Conservation (phyloP, 768 basidiomycete species). For the Boletellus emodensis region DNA sequence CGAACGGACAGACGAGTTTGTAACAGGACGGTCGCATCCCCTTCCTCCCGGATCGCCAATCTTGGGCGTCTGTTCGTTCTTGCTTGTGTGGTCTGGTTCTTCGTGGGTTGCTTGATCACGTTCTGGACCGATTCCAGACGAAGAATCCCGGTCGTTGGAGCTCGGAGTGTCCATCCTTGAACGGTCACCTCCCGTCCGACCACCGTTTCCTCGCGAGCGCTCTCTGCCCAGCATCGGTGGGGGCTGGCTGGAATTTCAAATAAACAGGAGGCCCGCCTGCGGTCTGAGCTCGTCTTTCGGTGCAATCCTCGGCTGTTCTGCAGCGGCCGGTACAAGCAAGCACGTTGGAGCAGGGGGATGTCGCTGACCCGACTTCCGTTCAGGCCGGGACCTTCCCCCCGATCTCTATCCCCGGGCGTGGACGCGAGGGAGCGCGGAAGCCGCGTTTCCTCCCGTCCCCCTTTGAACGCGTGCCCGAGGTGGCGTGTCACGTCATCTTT, state of each 20-base stretch:
- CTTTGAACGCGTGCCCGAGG: no score
- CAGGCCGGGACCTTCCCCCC: no score
- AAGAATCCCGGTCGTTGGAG: slow-evolving; percentile 41
- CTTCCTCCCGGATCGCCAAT: slow-evolving; percentile 38
- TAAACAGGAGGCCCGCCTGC: neutral
- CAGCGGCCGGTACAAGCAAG: no score
- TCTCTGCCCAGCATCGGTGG: slow-evolving; percentile 9
- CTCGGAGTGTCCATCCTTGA: slow-evolving; percentile 25
- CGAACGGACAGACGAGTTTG: slow-evolving; percentile 37
- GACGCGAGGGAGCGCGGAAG: no score
- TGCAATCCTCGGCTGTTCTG: no score
- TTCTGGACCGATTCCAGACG: slow-evolving; percentile 38
- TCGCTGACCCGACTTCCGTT: no score
- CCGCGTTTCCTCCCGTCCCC: no score
- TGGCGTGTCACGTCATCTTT: no score
- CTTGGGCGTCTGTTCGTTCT: slow-evolving; percentile 28
- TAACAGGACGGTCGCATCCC: slow-evolving; percentile 39
- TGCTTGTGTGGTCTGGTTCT: neutral
- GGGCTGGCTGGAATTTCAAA: neutral
- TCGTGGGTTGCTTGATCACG: neutral
- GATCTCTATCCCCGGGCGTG: no score
- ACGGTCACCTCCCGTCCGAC: slow-evolving; percentile 17
- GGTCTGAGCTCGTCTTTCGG: no score
- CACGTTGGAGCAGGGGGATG: no score
- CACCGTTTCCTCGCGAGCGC: slow-evolving; percentile 32